Base-by-base conservation (phyloP, 208 protist genomes). In the Acanthamoeba healyi region DNA sequence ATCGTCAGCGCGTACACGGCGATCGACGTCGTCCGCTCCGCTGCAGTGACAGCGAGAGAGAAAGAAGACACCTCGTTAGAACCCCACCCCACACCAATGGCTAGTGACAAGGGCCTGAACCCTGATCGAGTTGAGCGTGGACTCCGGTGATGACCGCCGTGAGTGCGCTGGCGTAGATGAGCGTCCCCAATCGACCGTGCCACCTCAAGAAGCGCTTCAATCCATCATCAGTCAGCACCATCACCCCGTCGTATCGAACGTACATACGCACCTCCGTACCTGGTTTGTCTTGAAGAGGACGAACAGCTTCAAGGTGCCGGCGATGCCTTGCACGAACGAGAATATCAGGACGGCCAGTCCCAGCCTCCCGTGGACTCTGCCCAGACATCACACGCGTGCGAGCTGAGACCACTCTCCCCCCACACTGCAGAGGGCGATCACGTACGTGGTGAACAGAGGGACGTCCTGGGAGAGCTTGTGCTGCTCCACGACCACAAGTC, bases 131-230 rank as follows among this genome's bases (percentile, higher is more conserved):
- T 17, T 67, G 58, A 3, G 22, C 6, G 29, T 67, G 34, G 58
- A 17, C 58, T 4, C 58, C 58, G 4, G 58, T 34, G 9, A 67
- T 7, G 22, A 67, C 22, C 1, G 70, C 36, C 17, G 70, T 46
- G 22, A 79, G n/a, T 6, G 36, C 32, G 70, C 70, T 79, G 34
- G 70, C 36, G 70, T 79, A 79, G 22, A 79, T 44, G 70, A 79
- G 70, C 10, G 70, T 79, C 36, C 70, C 70, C n/a, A 46, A 9
- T 12, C 70, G 32, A 1, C 70, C 70, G 29, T 79, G 70, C 70
- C 70, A 79, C 36, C 70, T 1, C 70, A 79, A 36, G 70, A 79
- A 79, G 14, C 40, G 32, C 70, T 79, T n/a, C n/a, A n/a, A n/a
- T n/a, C n/a, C n/a, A n/a, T n/a, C n/a, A n/a, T n/a, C n/a, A n/a